phyloP scores from a whole-genome alignment of 805 yeast species.

The Debaryomyces tyrocola region DNA sequence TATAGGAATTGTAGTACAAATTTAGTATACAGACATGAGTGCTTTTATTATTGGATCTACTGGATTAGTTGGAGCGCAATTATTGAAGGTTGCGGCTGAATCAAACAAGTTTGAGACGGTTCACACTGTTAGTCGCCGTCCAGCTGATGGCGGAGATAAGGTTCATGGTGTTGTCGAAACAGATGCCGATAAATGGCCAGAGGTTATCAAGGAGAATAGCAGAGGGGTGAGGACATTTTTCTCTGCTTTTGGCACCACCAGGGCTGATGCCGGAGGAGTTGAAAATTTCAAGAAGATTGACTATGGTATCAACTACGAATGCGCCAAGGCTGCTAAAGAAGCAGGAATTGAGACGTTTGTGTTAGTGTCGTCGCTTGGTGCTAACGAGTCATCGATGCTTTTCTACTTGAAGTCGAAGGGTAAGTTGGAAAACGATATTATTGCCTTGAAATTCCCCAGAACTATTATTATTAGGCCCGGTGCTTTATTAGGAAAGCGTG shows the following conservation, averaged over 20 bases:
- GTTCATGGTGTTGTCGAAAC: slow-evolving; percentile 41
- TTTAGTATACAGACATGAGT: slow-evolving; percentile 4
- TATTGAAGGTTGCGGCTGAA: slow-evolving; percentile 46
- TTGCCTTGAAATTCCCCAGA: slow-evolving; percentile 62
- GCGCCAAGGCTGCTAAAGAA: slow-evolving; percentile 73
- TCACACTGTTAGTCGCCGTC: slow-evolving; percentile 54
- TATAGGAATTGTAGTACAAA: neutral
- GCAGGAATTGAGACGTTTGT: slow-evolving; percentile 69
- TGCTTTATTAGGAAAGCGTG: slow-evolving; percentile 62
- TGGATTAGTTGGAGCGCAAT: slow-evolving; percentile 68
- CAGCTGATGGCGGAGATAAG: slow-evolving; percentile 30
- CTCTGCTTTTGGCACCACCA: slow-evolving; percentile 76
- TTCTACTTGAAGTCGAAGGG: slow-evolving; percentile 73
- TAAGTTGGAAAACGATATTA: slow-evolving; percentile 66
- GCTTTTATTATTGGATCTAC: slow-evolving; percentile 62
- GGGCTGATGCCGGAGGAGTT: slow-evolving; percentile 69
- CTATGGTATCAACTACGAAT: slow-evolving; percentile 63
- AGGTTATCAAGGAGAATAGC: slow-evolving; percentile 30
- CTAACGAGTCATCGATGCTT: slow-evolving; percentile 54
- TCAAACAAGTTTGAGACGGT: slow-evolving; percentile 39
- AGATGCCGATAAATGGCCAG: slow-evolving; percentile 54
- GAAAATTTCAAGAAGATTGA: slow-evolving; percentile 72
- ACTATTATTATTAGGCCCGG: slow-evolving; percentile 83
- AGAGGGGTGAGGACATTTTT: slow-evolving; percentile 46
- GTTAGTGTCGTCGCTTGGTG: slow-evolving; percentile 66